Base-by-base conservation (phyloP, 108 stramenopile genomes). In the Cyclostephanos tholiformis region DNA sequence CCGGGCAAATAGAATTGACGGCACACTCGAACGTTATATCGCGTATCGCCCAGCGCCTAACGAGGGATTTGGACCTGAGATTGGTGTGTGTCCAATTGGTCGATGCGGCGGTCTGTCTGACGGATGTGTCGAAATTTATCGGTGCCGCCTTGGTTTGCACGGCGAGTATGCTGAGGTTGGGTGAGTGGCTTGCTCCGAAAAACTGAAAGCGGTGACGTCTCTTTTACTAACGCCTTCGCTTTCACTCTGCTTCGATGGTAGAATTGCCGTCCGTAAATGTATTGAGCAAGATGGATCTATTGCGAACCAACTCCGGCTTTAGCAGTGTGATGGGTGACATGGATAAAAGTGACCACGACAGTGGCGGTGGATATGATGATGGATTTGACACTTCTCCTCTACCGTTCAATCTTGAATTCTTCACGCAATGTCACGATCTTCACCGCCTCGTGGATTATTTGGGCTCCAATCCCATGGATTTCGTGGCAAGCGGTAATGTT, bases 1-100 rank as follows among this genome's bases (percentile, higher is more conserved):
- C 99, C 8, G 99, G 99, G 22, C 99, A 99, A 82, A 92, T 97
- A 52, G 99, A 99, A 80, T 69, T 99, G 44, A 98, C 93, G 65
- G 96, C 97, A 19, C 97, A 99, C 74, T 83, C 88, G 23, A 82
- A 71, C 13, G 79, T 86, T 25, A 81, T 99, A 0, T 87, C 86
- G 29, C 72, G 80, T 20, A 55, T 98, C 9, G 73, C 98, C 22
- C 57, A 84, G 22, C 62, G 84, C 44, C 77, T 99, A 4, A 79
- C 84, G 38, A 77, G 85, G 64, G 77, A 85, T 9, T 85, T 95
- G 52, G 93, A 97, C 80, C 73, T 96, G 62, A 86, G 98, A 51
- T 84, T 99, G 70, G 80, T 87, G 14, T 87, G 91, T 38, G 96
- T 98, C 41, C 98, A 99, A 80, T 83, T 99, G 12, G 89, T 99